A percentile compares a stretch with the other conserved stretches of the same genome.
Conservation (phyloP, 2,329 filamentous ascomycete genomes). For the Metarhizium humberi region DNA sequence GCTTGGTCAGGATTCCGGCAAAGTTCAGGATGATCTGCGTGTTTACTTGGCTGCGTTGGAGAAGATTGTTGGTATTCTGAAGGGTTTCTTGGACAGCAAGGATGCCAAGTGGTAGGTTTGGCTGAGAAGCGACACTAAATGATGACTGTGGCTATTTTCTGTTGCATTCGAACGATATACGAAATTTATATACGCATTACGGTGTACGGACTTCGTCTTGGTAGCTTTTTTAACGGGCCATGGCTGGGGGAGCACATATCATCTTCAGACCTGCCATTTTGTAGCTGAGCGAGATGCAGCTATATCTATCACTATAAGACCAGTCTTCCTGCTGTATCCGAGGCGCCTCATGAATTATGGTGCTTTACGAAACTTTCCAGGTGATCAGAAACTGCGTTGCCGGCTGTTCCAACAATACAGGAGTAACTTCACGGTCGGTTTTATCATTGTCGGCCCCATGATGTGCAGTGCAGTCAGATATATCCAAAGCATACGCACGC, state of each 20-base stretch:
- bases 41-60: slow-evolving; percentile 71
- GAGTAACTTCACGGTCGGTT: no score
- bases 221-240: neutral
- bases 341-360: no score
- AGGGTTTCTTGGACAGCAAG: slow-evolving; percentile 45
- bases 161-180: neutral
- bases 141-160: neutral
- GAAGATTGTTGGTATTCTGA: slow-evolving; percentile 68
- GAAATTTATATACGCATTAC: neutral
- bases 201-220: neutral
- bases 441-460: no score
- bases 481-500: no score
- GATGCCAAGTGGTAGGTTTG: slow-evolving; percentile 46
- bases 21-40: slow-evolving; percentile 55
- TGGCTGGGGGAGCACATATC: neutral
- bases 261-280: neutral
- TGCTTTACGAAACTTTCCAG: no score
- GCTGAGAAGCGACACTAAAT: neutral
- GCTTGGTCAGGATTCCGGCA: slow-evolving; percentile 57
- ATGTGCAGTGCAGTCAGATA: no score
- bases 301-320: neutral
- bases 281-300: neutral
- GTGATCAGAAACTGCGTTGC: no score
- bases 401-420: no score
- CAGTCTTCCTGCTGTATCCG: no score